Evolutionary conservation across 169 alveolate species (phyloP).

Genomic region (Perkinsus marinus): DNA sequence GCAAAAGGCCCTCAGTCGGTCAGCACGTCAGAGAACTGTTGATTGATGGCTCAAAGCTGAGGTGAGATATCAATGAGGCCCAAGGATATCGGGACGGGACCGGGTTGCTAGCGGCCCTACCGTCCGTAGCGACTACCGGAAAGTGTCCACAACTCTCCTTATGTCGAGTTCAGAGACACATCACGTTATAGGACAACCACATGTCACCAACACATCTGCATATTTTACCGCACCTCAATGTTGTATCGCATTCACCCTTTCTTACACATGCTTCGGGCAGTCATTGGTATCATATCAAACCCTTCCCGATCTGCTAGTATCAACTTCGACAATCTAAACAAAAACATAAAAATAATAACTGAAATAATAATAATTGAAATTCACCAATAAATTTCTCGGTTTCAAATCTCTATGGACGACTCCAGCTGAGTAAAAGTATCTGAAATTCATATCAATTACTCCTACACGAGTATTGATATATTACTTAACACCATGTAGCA

Average conservation of each 20-base stretch:
- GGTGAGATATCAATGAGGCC: background rate
- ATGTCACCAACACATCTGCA: too few relatives aligned
- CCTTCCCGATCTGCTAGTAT: background rate
- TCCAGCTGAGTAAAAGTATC: slow-evolving; percentile 75
- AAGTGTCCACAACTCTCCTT: too few relatives aligned
- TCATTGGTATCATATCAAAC: background rate
- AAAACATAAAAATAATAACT: too few relatives aligned
- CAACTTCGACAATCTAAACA: background rate
- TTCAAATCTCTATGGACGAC: slow-evolving; percentile 88
- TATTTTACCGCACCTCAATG: background rate
- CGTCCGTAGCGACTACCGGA: background rate
- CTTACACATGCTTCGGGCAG: background rate
- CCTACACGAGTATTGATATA: too few relatives aligned
- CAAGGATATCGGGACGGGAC: background rate
- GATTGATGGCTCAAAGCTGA: background rate
- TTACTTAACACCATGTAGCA: slow-evolving; percentile 46
- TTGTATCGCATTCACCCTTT: background rate
- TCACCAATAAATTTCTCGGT: slow-evolving; percentile 86
- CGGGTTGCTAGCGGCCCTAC: background rate
- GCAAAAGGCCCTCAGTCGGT: background rate
- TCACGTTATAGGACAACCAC: too few relatives aligned
- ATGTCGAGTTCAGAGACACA: too few relatives aligned
- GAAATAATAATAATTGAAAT: slow-evolving; percentile 65
- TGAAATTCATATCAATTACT: background rate
- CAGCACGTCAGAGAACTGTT: background rate